A percentile compares a stretch with the other conserved stretches of the same genome.
Conservation (phyloP, 78 protist species). For the Creolimax fragrantissima region DNA sequence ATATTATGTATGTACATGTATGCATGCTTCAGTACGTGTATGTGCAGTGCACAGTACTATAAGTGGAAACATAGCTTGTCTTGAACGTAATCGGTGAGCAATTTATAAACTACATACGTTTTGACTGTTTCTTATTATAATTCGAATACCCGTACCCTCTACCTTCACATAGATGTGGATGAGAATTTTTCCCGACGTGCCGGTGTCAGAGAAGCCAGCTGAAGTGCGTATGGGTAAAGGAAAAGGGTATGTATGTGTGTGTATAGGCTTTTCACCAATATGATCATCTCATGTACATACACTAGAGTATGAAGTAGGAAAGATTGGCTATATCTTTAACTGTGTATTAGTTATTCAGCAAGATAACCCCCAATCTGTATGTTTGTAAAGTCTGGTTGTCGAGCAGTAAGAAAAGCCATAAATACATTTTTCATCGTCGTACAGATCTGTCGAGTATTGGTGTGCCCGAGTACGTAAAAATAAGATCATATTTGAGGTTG, state of each 20-base stretch:
- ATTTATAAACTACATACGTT: too few species aligned
- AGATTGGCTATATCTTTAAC: background rate
- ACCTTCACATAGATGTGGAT: background rate
- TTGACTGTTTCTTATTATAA: too few species aligned
- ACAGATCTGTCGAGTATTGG: background rate
- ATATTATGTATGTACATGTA: too few species aligned
- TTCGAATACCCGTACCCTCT: background rate
- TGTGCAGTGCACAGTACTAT: too few species aligned
- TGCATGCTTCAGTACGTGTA: too few species aligned
- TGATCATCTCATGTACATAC: background rate
- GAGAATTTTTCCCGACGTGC: conserved; percentile 3
- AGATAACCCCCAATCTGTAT: background rate
- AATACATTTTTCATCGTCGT: background rate
- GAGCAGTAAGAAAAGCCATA: background rate
- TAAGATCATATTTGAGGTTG: background rate
- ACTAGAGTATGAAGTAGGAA: background rate
- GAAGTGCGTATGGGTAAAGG: conserved; percentile 23
- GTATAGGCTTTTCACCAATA: background rate
- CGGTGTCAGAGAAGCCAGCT: conserved; percentile 7
- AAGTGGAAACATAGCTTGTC: too few species aligned
- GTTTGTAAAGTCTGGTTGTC: background rate
- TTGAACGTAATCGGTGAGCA: too few species aligned
- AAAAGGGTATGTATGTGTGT: background rate
- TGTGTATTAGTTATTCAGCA: background rate
- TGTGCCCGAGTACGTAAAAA: background rate